phyloP scores from a whole-genome alignment of 768 basidiomycete species.

The Kwoniella sp. region DNA sequence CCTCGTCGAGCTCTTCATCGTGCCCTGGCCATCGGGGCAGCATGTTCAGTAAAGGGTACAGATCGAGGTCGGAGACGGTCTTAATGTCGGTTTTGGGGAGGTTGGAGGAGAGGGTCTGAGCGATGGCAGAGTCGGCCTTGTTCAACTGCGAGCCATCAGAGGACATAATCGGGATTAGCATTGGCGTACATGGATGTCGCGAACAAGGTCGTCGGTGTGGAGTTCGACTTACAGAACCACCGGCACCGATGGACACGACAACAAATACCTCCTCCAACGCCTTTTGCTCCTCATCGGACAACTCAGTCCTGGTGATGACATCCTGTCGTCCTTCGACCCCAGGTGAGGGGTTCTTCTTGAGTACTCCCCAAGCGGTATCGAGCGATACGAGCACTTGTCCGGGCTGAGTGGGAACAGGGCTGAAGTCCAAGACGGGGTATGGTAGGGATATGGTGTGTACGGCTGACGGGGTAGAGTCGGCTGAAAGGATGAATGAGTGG shows the following conservation, averaged over 20 bases:
- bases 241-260: slow-evolving; percentile 24
- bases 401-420: slow-evolving; percentile 21
- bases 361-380: slow-evolving; percentile 48
- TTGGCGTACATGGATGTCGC: too few relatives aligned
- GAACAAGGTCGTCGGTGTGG: too few relatives aligned
- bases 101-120: neutral
- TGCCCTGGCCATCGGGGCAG: slow-evolving; percentile 50
- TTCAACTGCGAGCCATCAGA: slow-evolving; percentile 1
- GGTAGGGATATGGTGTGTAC: slow-evolving; percentile 39
- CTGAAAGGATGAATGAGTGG: slow-evolving; percentile 41
- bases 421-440: slow-evolving; percentile 45
- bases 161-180: too few relatives aligned
- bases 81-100: slow-evolving; percentile 18
- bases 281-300: slow-evolving; percentile 11
- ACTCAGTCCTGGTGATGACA: slow-evolving; percentile 10
- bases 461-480: slow-evolving; percentile 16
- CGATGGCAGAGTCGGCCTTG: neutral
- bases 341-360: slow-evolving; percentile 34
- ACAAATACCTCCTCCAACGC: slow-evolving; percentile 13
- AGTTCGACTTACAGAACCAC: slow-evolving; percentile 27
- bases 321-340: slow-evolving; percentile 22
- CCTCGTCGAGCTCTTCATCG: slow-evolving; percentile 52
- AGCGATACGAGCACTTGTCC: slow-evolving; percentile 39
- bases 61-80: slow-evolving; percentile 30
- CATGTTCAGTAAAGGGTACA: slow-evolving; percentile 45